Base-by-base conservation (phyloP, 441 rosid species). In the Mallotus japonicus region DNA sequence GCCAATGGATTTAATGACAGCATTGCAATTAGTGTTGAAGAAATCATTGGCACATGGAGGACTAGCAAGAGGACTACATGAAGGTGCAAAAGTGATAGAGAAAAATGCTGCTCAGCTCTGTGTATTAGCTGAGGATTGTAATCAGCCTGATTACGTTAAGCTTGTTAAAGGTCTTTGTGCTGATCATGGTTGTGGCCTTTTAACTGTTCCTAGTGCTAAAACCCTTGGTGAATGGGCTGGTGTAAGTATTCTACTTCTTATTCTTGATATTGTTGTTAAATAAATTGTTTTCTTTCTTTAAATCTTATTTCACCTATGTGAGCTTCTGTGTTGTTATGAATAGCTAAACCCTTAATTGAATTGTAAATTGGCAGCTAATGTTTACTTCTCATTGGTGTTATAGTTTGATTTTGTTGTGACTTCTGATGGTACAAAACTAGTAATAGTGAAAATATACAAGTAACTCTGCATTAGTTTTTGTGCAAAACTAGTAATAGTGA, bases 141-240 rank as follows among this genome's bases (percentile, higher is more conserved):
- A 94, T 82, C 96, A 92, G 70, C 90, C 97, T 68, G 97, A 92
- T 70, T 92, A 90, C 61, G 84, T 92, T 47, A 88, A 94, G 78
- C 85, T 94, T 75, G 97, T 92, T 6, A 94, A 92, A 75, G 93
- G 90, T n/a, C 97, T 94, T 28, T 94, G 99, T 32, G 88, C 85
- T 62, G 97, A 92, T 65, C 97, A 89, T 81, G 83, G 82, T 19
- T 87, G 89, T 16, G 83, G 82, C 66, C 73, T 94, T 77, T 70
- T 94, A 59, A 84, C 85, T 0, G 97, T 89, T 28, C 97, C 97
- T 16, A 88, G 90, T 81, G 92, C 97, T 32, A 90, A 92, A 79
- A 83, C 95, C 55, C 97, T 92, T 0, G 99, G 99, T 34, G 97
- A 95, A 75, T 95, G 99, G 99, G 97, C 97, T 76, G 99, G 99